These are phyloP conservation scores for Aspergillus vadensis DNA, from an alignment of 2,329 filamentous ascomycete genomes.

Conservation along the genomic window DNA sequence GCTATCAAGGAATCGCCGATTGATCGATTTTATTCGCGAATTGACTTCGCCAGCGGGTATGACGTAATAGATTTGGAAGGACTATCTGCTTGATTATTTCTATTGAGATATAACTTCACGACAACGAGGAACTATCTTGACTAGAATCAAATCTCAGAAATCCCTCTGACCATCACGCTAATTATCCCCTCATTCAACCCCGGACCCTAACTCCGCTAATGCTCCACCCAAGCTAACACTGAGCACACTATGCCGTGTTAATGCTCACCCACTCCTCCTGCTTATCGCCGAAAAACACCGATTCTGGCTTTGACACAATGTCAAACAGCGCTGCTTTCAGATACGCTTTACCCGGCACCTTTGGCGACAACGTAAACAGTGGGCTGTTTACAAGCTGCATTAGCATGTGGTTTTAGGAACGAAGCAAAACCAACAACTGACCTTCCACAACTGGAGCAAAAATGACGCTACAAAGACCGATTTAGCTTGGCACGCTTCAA, in stretches of 20 bases:
- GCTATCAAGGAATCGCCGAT: neutral
- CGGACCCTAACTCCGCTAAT: neutral
- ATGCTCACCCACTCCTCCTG: constrained; percentile 12
- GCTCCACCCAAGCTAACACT: neutral
- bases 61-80: no score
- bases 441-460: constrained; percentile 30
- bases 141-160: no score
- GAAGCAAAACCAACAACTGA: neutral
- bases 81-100: no score
- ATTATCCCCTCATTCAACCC: neutral
- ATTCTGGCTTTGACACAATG: constrained; percentile 9
- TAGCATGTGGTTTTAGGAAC: neutral
- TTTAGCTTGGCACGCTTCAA: neutral
- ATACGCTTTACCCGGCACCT: constrained; percentile 20
- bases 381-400: neutral
- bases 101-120: no score
- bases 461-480: constrained; percentile 21
- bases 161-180: neutral
- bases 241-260: neutral
- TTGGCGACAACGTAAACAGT: neutral
- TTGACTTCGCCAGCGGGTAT: no score
- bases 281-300: constrained; percentile 18
- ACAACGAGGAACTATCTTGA: no score
- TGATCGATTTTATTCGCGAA: no score
- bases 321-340: constrained; percentile 27